Evolutionary conservation across 179 eudicot genomes (phyloP).

Genomic region (Spinacia oleracea): DNA sequence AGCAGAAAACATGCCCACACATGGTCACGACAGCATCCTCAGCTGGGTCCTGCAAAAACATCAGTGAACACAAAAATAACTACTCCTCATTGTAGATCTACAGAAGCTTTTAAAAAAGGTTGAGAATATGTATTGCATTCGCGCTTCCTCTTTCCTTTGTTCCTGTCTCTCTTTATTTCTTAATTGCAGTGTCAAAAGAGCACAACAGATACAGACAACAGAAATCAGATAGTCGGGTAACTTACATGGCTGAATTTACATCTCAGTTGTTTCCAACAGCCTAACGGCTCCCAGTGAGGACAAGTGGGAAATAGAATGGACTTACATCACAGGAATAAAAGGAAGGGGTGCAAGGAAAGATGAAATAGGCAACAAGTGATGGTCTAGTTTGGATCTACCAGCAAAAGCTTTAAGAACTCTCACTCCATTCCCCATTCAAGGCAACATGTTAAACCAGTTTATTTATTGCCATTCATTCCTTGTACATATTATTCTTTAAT

Average conservation of each 20-base stretch:
- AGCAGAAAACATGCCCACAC: slow-evolving; percentile 94
- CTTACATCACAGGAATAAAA: background rate
- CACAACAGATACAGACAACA: background rate
- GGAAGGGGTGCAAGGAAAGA: background rate
- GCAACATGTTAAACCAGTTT: background rate
- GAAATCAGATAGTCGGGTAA: background rate
- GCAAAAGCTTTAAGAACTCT: background rate
- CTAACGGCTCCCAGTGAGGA: background rate
- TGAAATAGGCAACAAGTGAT: background rate
- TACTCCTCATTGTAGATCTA: slow-evolving; percentile 4
- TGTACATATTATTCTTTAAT: background rate
- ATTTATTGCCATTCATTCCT: background rate
- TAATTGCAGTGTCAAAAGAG: background rate
- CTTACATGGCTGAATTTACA: background rate
- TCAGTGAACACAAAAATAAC: slow-evolving; percentile 13
- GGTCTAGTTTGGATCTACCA: background rate
- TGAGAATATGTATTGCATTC: background rate
- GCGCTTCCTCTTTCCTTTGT: background rate
- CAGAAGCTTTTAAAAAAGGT: background rate
- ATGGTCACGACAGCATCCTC: slow-evolving; percentile 90
- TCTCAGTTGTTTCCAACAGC: background rate
- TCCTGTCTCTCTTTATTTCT: background rate
- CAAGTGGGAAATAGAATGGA: background rate
- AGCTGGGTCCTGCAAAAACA: slow-evolving; percentile 81
- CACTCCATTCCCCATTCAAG: background rate